Conservation (phyloP, 768 basidiomycete species). For the Hericium alpestre region DNA sequence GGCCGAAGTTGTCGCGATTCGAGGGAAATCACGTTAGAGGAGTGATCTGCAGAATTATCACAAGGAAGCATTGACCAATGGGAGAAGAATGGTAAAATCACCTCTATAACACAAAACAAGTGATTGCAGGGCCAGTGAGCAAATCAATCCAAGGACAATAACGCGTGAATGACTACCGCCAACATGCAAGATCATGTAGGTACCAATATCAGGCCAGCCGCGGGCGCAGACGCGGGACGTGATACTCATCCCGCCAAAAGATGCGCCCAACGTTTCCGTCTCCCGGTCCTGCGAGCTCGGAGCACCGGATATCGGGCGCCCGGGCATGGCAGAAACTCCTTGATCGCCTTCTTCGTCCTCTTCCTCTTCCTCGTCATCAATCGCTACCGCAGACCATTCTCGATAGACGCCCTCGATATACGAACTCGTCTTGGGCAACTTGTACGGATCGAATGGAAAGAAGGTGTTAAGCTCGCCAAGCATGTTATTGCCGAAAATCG, state of each 20-base stretch:
- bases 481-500: constrained; percentile 17
- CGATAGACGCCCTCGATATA: constrained; percentile 82
- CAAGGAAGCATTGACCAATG: too few species aligned
- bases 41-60: too few species aligned
- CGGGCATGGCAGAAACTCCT: constrained; percentile 24
- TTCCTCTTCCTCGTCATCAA: constrained; percentile 52
- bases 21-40: too few species aligned
- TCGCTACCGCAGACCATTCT: constrained; percentile 79
- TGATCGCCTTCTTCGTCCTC: constrained; percentile 53
- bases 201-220: background rate
- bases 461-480: constrained; percentile 75
- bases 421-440: constrained; percentile 62
- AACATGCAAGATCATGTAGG: background rate
- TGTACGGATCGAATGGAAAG: constrained; percentile 98
- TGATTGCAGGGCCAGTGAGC: too few species aligned
- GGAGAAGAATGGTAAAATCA: too few species aligned
- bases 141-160: too few species aligned
- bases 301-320: background rate
- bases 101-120: too few species aligned
- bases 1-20: too few species aligned
- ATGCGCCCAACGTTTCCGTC: constrained; percentile 40
- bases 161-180: background rate
- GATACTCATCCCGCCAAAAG: constrained; percentile 77
- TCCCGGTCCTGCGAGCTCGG: constrained; percentile 4
- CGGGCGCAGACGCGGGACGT: constrained; percentile 37